A percentile compares a stretch with the other conserved stretches of the same genome.
These are phyloP conservation scores for Neocatenulostroma microsporum DNA, from an alignment of 2,329 filamentous ascomycete species.

Conservation along the genomic window DNA sequence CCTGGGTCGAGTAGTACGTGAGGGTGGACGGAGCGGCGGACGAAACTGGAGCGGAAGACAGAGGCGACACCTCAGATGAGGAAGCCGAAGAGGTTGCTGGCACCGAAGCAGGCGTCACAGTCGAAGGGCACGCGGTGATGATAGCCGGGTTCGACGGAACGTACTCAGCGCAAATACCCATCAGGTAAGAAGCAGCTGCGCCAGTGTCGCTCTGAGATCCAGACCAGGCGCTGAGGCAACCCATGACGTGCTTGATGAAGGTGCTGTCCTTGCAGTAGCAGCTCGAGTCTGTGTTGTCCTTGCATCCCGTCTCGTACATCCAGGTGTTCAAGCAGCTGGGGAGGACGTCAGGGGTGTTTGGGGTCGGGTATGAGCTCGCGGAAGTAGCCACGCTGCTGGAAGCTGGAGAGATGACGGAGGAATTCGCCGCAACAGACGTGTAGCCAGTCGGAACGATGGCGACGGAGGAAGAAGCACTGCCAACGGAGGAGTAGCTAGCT, in stretches of 20 bases:
- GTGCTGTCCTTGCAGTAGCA: constrained; percentile 81
- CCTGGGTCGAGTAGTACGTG: constrained; percentile 15
- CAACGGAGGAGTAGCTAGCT: background rate
- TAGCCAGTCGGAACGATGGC: background rate
- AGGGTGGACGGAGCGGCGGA: constrained; percentile 12
- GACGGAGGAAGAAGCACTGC: background rate
- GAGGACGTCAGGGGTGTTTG: constrained; percentile 59
- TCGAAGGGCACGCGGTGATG: constrained; percentile 61
- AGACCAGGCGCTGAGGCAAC: constrained; percentile 73
- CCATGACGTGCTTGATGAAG: constrained; percentile 72
- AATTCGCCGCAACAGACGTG: constrained; percentile 1
- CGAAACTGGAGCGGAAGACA: constrained; percentile 7
- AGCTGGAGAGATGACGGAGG: background rate
- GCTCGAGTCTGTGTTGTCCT: constrained; percentile 68
- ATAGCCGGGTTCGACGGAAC: constrained; percentile 75
- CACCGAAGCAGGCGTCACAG: constrained; percentile 43
- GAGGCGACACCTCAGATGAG: constrained; percentile 2
- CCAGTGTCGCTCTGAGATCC: constrained; percentile 57
- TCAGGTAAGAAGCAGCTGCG: constrained; percentile 71
- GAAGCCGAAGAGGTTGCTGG: constrained; percentile 2
- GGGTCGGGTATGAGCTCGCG: constrained; percentile 12
- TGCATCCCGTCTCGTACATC: constrained; percentile 66
- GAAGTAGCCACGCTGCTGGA: constrained; percentile 2
- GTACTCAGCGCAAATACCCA: constrained; percentile 74
- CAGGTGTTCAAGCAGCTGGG: constrained; percentile 90